phyloP scores from a whole-genome alignment of 306 rosid species.

The Cicer chorassanicum region DNA sequence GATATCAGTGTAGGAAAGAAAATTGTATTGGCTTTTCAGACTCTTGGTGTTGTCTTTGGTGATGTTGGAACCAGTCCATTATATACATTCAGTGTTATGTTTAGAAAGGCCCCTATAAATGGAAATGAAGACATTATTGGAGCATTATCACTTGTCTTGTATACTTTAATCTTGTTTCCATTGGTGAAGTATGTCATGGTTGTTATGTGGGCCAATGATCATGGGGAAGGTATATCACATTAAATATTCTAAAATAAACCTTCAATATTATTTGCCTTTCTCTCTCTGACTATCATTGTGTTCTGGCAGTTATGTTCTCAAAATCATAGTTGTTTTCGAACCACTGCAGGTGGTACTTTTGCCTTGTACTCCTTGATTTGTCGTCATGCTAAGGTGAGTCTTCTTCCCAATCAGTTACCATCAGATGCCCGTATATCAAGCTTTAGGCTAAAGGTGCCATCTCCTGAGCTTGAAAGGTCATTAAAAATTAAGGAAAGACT shows the following conservation, averaged over 20 bases:
- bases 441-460: conserved; percentile 97
- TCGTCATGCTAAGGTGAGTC: conserved; percentile 99
- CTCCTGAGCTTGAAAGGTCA: conserved; percentile 97
- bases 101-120: conserved; percentile 86
- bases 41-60: conserved; percentile 98
- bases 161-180: conserved; percentile 91
- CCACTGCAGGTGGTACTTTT: conserved; percentile 96
- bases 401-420: conserved; percentile 94
- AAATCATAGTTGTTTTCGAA: conserved; percentile 35
- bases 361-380: conserved; percentile 98
- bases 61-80: conserved; percentile 99
- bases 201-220: conserved; percentile 96
- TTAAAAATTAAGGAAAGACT: conserved; percentile 93
- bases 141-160: conserved; percentile 88
- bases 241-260: conserved; percentile 34
- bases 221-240: conserved; percentile 81
- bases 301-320: not conserved
- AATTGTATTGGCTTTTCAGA: conserved; percentile 80
- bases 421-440: conserved; percentile 96
- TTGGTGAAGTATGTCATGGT: conserved; percentile 86
- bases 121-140: conserved; percentile 93
- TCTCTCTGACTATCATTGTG: conserved; percentile 11
- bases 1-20: conserved; percentile 77
- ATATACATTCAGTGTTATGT: conserved; percentile 96
- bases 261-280: not conserved